Evolutionary conservation across 2,329 filamentous ascomycete genomes (phyloP).

Genomic region (Cladosporium sp.): DNA sequence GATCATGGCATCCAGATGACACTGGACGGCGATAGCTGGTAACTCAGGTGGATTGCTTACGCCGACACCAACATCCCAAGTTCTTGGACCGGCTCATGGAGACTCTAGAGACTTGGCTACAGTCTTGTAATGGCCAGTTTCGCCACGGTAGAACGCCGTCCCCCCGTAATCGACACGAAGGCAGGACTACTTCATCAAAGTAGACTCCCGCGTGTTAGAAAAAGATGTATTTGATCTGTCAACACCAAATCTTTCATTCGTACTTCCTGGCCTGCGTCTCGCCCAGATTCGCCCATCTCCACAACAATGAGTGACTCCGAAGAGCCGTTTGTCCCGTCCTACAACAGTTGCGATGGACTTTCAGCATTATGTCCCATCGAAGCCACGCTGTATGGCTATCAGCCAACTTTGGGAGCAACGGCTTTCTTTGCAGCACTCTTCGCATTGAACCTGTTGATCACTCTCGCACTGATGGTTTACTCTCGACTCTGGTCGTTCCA

Average conservation of each 20-base stretch:
- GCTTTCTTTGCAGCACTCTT: background rate
- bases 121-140: background rate
- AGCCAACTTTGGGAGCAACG: background rate
- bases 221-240: background rate
- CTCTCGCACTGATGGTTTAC: background rate
- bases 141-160: background rate
- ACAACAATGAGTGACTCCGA: background rate
- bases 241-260: background rate
- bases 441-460: background rate
- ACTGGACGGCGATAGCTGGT: background rate
- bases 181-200: background rate
- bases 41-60: background rate
- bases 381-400: slow-evolving; percentile 1
- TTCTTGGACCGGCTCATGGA: background rate
- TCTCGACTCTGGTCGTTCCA: background rate
- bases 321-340: background rate
- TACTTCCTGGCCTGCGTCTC: background rate
- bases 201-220: background rate
- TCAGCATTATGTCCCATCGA: background rate
- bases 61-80: background rate
- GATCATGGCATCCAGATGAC: background rate
- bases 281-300: background rate
- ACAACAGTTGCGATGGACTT: slow-evolving; percentile 5
- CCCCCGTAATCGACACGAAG: background rate
- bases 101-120: slow-evolving; percentile 1